These are phyloP conservation scores for Plasmodium gallinaceum DNA, from an alignment of 169 alveolate genomes.

Conservation along the genomic window DNA sequence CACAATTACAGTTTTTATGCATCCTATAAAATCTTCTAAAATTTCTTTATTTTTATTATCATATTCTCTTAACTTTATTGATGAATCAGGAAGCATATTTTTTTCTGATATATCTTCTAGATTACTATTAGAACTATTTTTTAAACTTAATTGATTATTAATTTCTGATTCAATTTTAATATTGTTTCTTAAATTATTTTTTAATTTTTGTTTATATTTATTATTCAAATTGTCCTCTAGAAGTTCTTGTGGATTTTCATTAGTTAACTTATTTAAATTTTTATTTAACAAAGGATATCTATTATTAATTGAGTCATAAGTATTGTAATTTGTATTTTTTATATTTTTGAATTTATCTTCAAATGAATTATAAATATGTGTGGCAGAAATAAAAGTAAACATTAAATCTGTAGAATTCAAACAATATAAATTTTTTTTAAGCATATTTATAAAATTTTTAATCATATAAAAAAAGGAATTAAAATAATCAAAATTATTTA, in stretches of 20 bases:
- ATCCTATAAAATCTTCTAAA: conserved; percentile 4
- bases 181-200: neutral
- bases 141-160: neutral
- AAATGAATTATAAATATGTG: conserved; percentile 12
- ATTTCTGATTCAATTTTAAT: neutral
- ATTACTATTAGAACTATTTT: too few relatives aligned
- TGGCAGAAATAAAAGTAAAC: conserved; percentile 48
- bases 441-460: conserved; percentile 45
- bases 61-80: neutral
- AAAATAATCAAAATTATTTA: conserved; percentile 33
- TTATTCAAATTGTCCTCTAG: too few relatives aligned
- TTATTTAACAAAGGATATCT: too few relatives aligned
- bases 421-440: conserved; percentile 32
- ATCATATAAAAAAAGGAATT: conserved; percentile 56
- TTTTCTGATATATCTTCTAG: too few relatives aligned
- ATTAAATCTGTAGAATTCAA: conserved; percentile 69
- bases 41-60: neutral
- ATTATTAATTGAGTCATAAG: too few relatives aligned
- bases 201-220: too few relatives aligned
- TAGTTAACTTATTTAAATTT: too few relatives aligned
- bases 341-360: neutral
- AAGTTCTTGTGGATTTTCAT: too few relatives aligned
- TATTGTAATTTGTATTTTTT: neutral
- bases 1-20: conserved; percentile 9
- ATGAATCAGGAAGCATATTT: too few relatives aligned